Conservation (phyloP, 345 rosid genomes). For the Eucalyptus tenuipes region DNA sequence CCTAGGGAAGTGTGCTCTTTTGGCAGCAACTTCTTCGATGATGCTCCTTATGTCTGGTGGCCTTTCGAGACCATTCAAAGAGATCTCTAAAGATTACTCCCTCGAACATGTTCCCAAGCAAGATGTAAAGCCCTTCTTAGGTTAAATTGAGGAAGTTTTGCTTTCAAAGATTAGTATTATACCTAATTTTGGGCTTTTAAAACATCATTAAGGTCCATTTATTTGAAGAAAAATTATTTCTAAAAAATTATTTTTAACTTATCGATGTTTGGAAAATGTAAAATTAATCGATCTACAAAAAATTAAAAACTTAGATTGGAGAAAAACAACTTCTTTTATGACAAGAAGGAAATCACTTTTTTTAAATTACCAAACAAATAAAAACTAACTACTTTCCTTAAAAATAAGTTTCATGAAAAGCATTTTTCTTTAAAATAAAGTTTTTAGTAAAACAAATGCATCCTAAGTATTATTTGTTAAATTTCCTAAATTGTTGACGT, state of each 20-base stretch:
- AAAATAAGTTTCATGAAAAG: no score
- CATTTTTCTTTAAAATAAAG: no score
- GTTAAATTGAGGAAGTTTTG: neutral
- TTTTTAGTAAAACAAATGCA: neutral
- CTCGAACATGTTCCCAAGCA: neutral
- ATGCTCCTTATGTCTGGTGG: neutral
- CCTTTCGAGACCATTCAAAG: neutral
- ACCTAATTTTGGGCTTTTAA: neutral
- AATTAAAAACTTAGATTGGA: neutral
- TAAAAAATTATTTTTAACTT: neutral
- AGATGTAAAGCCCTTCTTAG: neutral
- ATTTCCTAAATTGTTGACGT: neutral
- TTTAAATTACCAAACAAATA: no score
- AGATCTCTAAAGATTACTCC: neutral
- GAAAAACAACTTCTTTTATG: no score
- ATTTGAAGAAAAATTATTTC: neutral
- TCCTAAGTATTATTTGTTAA: neutral
- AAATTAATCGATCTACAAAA: no score
- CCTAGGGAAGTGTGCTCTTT: neutral
- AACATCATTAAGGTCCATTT: neutral
- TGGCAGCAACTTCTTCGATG: neutral
- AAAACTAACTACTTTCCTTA: neutral
- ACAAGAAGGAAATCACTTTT: neutral
- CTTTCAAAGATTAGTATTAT: neutral
- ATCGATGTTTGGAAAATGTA: fast-evolving